Base-by-base conservation (phyloP, 2,329 filamentous ascomycete genomes). In the Fusarium mangiferae region DNA sequence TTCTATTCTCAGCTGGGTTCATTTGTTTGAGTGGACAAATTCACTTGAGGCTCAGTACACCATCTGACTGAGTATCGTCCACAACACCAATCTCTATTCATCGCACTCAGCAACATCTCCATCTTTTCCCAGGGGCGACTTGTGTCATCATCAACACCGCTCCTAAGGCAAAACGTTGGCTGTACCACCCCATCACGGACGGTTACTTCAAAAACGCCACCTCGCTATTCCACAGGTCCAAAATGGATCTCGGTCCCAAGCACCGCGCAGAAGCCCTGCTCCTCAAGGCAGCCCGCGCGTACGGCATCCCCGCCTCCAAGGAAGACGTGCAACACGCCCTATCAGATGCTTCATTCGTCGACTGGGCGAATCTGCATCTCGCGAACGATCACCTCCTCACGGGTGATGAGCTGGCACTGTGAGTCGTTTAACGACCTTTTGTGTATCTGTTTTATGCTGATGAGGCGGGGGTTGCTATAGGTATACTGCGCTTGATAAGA, bases 351-450 rank as follows among this genome's bases (percentile, higher is more conserved):
- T 78, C 79, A 9, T 80, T 88, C 51, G 78, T 80, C 7, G 84
- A 84, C 51, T 91, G 89, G 89, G 85, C 85, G 22, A 78, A 82
- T 35, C 78, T 83, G 71, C 86, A 89, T 75, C 81, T 90, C 39
- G 80, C 80, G 18, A 76, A 81, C 5, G 87, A 90, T 69, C 89
- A 87, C 33, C 82, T 91, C 18, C 81, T 91, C 45, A 87, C 86
- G 48, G 82, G 81, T 62, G 86, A 90, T 75, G 89, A 91, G 80
- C 81, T 89, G 67, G 83, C 84, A 52, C 77, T 87, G 89, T 90
- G 81, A 80, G 84, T 76, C 28, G 46, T 56, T 39, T 33, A 14
- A 33, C 33, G 33, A 51, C 57, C 28, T 35, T 36, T 22, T 44
- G 55, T 76, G 56, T 72, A 36, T 66, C 48, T 45, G 26, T 58